Evolutionary conservation across 2,329 filamentous ascomycete species (phyloP).

Genomic region (Coniella vitis): DNA sequence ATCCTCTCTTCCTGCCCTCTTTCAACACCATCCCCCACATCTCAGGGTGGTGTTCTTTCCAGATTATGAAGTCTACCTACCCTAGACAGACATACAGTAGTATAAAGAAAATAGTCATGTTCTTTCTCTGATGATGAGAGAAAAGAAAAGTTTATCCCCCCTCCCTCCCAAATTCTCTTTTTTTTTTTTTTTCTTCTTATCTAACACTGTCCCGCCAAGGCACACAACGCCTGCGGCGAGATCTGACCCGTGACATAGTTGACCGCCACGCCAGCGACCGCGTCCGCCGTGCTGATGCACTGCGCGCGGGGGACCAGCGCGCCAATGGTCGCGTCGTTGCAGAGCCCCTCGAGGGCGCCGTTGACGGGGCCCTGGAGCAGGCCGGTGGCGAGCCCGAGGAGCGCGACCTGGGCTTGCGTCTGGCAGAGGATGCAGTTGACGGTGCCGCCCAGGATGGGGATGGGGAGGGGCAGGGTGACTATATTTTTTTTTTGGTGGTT

Average conservation of each 20-base stretch:
- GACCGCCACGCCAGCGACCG: background rate
- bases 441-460: background rate
- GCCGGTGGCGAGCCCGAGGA: background rate
- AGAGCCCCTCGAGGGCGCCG: background rate
- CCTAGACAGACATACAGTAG: no score
- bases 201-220: background rate
- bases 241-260: background rate
- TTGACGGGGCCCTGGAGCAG: background rate
- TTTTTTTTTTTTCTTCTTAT: no score
- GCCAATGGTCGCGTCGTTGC: background rate
- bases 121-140: no score
- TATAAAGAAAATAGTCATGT: no score
- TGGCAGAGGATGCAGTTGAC: background rate
- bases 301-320: background rate
- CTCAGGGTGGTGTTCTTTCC: no score
- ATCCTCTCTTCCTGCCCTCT: no score
- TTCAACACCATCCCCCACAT: no score
- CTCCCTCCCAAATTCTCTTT: no score
- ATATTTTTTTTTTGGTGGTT: no score
- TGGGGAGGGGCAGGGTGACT: no score
- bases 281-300: background rate
- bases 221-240: background rate
- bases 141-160: no score
- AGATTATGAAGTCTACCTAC: no score
- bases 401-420: background rate